A percentile compares a stretch with the other conserved stretches of the same genome.
These are phyloP conservation scores for Oryza longistaminata DNA, from an alignment of 176 grass and related monocot species.

Conservation along the genomic window DNA sequence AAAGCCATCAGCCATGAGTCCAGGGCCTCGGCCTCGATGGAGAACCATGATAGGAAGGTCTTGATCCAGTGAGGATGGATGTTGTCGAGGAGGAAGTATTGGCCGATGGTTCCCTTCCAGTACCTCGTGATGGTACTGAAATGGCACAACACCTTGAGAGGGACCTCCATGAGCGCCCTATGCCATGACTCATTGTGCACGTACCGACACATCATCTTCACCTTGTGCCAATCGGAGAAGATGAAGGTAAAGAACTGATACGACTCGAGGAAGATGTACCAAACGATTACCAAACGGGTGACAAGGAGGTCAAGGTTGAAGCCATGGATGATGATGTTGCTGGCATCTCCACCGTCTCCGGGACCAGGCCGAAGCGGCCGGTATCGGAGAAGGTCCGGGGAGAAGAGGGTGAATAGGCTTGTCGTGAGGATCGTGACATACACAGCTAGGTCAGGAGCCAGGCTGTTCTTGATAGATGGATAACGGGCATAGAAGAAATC, in stretches of 20 bases:
- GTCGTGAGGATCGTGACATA: background rate
- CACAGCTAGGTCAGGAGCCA: background rate
- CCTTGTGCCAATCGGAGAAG: conserved; percentile 35
- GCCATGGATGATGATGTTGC: conserved; percentile 1
- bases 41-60: background rate
- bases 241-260: conserved; percentile 24
- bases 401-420: conserved; percentile 18
- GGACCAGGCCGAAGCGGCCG: background rate
- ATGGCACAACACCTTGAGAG: conserved; percentile 13
- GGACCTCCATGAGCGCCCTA: background rate
- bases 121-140: conserved; percentile 6
- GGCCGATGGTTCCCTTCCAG: background rate
- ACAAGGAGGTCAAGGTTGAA: conserved; percentile 6
- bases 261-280: conserved; percentile 20
- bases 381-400: background rate
- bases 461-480: background rate
- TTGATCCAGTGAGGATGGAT: background rate
- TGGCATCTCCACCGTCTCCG: background rate
- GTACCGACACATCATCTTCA: conserved; percentile 28
- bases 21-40: background rate
- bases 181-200: conserved; percentile 5
- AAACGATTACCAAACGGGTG: background rate
- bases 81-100: conserved; percentile 12
- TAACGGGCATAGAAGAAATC: conserved; percentile 34
- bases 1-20: background rate